Evolutionary conservation across 345 rosid species (phyloP), one percentile per base, ranked within the genome.

Genomic region (Eutrema yunnanense): DNA sequence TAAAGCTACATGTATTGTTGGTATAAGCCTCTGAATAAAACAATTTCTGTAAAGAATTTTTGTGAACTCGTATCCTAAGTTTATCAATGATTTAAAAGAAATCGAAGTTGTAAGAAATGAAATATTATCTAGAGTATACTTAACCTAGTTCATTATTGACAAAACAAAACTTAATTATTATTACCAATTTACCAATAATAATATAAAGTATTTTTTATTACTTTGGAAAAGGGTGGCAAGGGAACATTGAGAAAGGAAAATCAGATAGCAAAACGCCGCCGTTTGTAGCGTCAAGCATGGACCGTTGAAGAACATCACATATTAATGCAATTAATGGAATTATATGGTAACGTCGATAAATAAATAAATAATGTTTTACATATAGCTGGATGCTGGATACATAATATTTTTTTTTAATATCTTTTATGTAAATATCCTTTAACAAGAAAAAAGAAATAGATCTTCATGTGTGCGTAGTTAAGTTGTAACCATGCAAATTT

Each of bases 161-260:
- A 42, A 19, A 62, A 62, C 9, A 11, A 5, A 9, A 22, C 26
- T 22, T 9, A 5, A 16, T 3, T 14, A 33, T 4, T 30, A 12
- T 30, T 2, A 54, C 2, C 2, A 58, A 38, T 37, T 37, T 19
- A 14, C 32, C 33, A 47, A 2, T 46, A 53, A n/a, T 68, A n/a
- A 44, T 67, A 27, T 26, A 13, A 8, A 9, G 0, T 44, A 2
- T 53, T 61, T 61, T 34, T 43, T 29, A 4, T 73, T 12, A 49
- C 32, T 55, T 6, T 59, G 13, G 10, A 46, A 46, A 36, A 62
- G 71, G 73, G 10, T 69, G 75, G 79, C 58, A 75, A 75, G 75
- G 79, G 7, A 76, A 69, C 44, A 11, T 54, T 12, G 61, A 11
- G 2, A 49, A 57, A 29, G 33, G 34, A 26, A 0, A 10, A 29